A percentile compares a stretch with the other conserved stretches of the same genome.
phyloP scores from a whole-genome alignment of 2,329 filamentous ascomycete genomes.

The Verticillium albo-atrum region DNA sequence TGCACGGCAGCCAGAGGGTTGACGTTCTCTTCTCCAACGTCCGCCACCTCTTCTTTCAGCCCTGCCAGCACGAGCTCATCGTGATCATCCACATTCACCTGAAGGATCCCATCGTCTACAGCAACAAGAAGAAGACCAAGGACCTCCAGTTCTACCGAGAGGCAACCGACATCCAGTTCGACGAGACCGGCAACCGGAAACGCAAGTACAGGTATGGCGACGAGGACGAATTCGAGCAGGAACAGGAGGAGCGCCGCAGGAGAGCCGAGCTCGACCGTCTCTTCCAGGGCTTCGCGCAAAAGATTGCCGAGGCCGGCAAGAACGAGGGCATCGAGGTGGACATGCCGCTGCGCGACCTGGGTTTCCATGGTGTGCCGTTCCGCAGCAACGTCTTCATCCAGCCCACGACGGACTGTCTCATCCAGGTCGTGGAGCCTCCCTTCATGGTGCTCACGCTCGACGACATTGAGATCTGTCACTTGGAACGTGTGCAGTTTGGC shows the following conservation, averaged over 20 bases:
- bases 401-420: conserved; percentile 92
- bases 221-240: conserved; percentile 97
- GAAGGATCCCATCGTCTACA: conserved; percentile 96
- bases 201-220: conserved; percentile 97
- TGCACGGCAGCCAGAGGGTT: conserved; percentile 77
- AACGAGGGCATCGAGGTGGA: conserved; percentile 90
- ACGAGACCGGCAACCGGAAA: conserved; percentile 97
- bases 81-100: conserved; percentile 98
- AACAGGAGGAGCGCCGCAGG: conserved; percentile 91
- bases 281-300: conserved; percentile 95
- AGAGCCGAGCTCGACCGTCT: conserved; percentile 90
- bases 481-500: conserved; percentile 94
- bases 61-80: conserved; percentile 91
- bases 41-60: conserved; percentile 98
- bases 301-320: conserved; percentile 92
- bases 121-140: conserved; percentile 96
- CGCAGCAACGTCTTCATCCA: conserved; percentile 94
- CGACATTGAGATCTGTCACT: conserved; percentile 92
- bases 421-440: conserved; percentile 93
- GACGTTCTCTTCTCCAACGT: conserved; percentile 98
- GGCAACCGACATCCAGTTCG: conserved; percentile 97
- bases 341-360: conserved; percentile 93
- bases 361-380: conserved; percentile 94
- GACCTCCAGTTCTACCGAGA: conserved; percentile 98
- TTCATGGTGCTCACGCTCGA: conserved; percentile 95